Base-by-base conservation (phyloP, 2,329 filamentous ascomycete species). In the Cadophora gregata region DNA sequence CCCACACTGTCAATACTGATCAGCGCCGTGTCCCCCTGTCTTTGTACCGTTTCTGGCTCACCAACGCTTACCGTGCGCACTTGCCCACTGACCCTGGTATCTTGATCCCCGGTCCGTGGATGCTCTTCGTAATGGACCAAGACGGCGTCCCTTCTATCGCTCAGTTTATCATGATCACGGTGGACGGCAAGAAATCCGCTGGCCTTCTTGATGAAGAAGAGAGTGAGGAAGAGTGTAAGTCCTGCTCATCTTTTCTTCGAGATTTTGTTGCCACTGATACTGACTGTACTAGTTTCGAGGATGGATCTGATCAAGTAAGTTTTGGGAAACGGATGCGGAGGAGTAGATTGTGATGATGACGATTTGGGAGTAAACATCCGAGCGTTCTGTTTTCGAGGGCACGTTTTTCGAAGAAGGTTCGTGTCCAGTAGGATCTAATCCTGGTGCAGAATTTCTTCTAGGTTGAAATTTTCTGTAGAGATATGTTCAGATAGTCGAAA, bases 1-100 rank as follows among this genome's bases (percentile, higher is more conserved):
- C 86, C 0, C 85, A 88, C 72, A 81, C 83, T 1, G 80, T 87
- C 59, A 85, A 88, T 70, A 87, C 82, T 0, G 86, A 88, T 73
- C 85, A 88, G 77, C 76, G 86, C 21, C 81, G 85, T 12, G 78
- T 88, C n/a, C 59, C 56, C 78, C 38, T 42, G 82, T 10, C 74
- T 86, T 25, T 77, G 73, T 3, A 67, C 87, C 71, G 81, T 76
- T 6, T 82, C 1, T 79, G 64, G 70, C 6, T 70, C 71, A 36
- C 75, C 75, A 0, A 76, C 38, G 19, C 10, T 16, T 72, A 4
- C 75, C 66, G 1, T 84, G 82, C 66, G 78, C 73, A 0, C 1
- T 74, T 86, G 3, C 84, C 84, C 0, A 69, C 69, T 3, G 85
- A 87, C 66, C 67, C 80, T 0, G 85, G 85, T 4, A 76, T 87